Evolutionary conservation across 441 rosid species (phyloP), one percentile per base, ranked within the genome.

Genomic region (Arabidopsis lyrata): DNA sequence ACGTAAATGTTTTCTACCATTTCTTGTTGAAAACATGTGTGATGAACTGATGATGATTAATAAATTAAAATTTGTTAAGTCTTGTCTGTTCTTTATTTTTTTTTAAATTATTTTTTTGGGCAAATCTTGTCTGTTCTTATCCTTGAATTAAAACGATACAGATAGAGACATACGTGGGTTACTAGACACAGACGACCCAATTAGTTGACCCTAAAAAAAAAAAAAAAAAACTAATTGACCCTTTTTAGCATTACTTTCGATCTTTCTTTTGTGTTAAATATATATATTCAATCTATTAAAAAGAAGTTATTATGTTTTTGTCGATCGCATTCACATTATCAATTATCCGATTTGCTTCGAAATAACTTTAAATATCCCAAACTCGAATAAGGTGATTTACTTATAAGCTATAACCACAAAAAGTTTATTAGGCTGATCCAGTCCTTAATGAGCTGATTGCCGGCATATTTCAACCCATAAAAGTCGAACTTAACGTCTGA

Each of bases 141-240:
- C 38, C 52, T 27, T 24, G 24, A 61, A 61, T 27, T 24, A 24
- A 14, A 61, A 27, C 54, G 16, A 53, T n/a, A 55, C 44, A 18
- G 63, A 27, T 67, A 54, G 41, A 54, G 50, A 42, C 52, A 27
- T 62, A 27, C 48, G 50, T 61, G 36, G 66, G 16, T 54, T 54
- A 62, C 52, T 20, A 59, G 48, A 38, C 5, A 38, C 4, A 66
- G 11, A 65, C 12, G 22, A 65, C 34, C 20, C 9, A 48, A 18
- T 9, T 18, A 18, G 5, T 11, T 48, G 12, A 15, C 12, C 52
- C 2, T 47, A n/a, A n/a, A n/a, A n/a, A n/a, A n/a, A n/a, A n/a
- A n/a, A n/a, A n/a, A n/a, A n/a, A n/a, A n/a, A n/a, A n/a, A 18
- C 18, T 18, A 18, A 11, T 11, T 48, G 12, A 15, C 12, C 52